Base-by-base conservation (phyloP, 768 basidiomycete genomes). In the Pseudohyphozyma bogoriensis region DNA sequence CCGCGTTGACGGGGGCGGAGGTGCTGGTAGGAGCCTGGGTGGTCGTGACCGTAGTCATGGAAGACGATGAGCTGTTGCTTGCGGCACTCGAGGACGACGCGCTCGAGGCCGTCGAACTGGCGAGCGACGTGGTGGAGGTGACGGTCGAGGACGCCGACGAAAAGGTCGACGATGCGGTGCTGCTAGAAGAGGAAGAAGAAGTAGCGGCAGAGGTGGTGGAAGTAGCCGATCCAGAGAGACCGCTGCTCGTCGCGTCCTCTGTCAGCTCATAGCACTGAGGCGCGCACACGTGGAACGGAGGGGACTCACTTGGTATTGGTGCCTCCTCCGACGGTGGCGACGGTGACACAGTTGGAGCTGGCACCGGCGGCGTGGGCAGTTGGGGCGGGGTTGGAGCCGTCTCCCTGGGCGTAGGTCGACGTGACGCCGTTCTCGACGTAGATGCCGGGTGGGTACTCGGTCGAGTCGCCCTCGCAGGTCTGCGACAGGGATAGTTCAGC, bases 381-480 rank as follows among this genome's bases (percentile, higher is more conserved):
- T 12, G 54, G 54, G 26, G 54, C 40, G 28, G 28, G 28, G 11
- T 11, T 26, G 20, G 10, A 13, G 39, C 20, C 31, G 20, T 36
- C 20, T 9, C 39, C 29, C 35, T 53, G 51, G 35, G 36, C 24
- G 29, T 35, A 37, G 6, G 51, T 35, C n/a, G 24, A 26, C n/a
- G 35, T 39, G 16, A 22, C 28, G 1, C 40, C 40, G 28, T 44
- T 28, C 24, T 10, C 28, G 6, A 36, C 31, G 39, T 55, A 55
- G 40, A 55, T 55, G 4, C 54, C 54, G 16, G 47, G 47, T 8
- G 22, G 22, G n/a, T n/a, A 24, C 33, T 24, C 51, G 22, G 22
- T 37, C 47, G 47, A 49, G 60, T 78, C 75, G 47, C 69, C 77
- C 31, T 75, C 68, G 69, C 78, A 79, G 24, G 66, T 64, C 57